Evolutionary conservation across 495 filamentous ascomycete genomes (phyloP).

Genomic region (Terfezia claveryi): DNA sequence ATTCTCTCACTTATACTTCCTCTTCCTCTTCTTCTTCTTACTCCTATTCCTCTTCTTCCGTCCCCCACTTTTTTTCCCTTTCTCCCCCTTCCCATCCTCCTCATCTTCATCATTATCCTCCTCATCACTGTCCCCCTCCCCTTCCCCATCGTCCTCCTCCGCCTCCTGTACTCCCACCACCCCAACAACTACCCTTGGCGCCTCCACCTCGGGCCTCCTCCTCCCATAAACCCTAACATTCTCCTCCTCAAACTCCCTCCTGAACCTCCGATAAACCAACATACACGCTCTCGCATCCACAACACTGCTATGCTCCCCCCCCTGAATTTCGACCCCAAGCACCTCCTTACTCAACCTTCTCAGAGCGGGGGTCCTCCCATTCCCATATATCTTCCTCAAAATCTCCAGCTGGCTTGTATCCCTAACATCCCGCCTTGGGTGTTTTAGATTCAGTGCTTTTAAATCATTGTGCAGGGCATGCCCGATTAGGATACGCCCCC

Average conservation of each 20-base stretch:
- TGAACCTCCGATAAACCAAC: conserved; percentile 60
- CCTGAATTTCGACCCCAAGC: conserved; percentile 64
- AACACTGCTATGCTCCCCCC: conserved; percentile 42
- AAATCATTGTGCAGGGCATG: conserved; percentile 83
- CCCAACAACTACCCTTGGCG: background rate
- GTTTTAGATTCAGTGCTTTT: conserved; percentile 47
- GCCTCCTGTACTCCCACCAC: background rate
- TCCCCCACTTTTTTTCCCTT: background rate
- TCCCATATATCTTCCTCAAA: conserved; percentile 44
- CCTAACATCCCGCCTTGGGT: conserved; percentile 52
- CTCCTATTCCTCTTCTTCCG: background rate
- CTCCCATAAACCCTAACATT: background rate
- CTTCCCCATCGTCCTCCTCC: background rate
- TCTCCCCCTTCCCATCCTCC: background rate
- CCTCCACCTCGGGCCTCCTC: background rate
- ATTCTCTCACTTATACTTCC: background rate
- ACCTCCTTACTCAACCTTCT: conserved; percentile 54
- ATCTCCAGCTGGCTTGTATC: conserved; percentile 61
- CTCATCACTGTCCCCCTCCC: background rate
- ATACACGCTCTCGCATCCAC: conserved; percentile 84
- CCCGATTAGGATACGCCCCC: conserved; percentile 56
- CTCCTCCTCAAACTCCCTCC: conserved; percentile 48
- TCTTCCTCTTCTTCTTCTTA: background rate
- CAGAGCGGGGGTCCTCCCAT: conserved; percentile 58
- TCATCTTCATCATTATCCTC: background rate